A percentile compares a stretch with the other conserved stretches of the same genome.
Conservation (phyloP, 805 yeast species). For the Saccharomycopsis sp. region DNA sequence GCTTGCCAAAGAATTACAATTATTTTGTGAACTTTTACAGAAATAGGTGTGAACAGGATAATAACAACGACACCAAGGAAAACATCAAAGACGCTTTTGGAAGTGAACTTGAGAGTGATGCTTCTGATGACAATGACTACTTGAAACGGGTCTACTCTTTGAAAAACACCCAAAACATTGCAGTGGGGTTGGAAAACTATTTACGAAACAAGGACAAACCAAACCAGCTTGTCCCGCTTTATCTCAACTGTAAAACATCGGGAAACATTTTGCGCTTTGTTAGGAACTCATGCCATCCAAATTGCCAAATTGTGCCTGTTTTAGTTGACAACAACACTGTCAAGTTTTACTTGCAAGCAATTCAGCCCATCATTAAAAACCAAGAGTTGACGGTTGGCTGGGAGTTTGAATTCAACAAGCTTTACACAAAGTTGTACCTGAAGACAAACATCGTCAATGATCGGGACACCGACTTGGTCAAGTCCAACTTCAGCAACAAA, state of each 20-base stretch:
- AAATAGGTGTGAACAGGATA: too few relatives aligned
- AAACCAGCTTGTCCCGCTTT: conserved; percentile 7
- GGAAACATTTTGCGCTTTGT: conserved; percentile 73
- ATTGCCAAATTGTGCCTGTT: conserved; percentile 52
- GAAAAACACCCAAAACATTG: conserved; percentile 5
- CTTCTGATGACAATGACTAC: conserved; percentile 5
- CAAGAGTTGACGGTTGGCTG: conserved; percentile 72
- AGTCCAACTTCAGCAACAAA: conserved; percentile 38
- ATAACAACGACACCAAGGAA: neutral
- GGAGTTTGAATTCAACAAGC: conserved; percentile 83
- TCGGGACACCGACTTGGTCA: conserved; percentile 15
- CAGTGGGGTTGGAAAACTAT: conserved; percentile 4
- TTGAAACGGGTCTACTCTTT: neutral
- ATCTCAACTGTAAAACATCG: conserved; percentile 31
- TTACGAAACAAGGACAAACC: neutral
- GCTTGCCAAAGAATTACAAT: conserved; percentile 38
- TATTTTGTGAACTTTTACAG: conserved; percentile 16
- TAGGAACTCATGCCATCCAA: conserved; percentile 69
- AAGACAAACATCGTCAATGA: conserved; percentile 29
- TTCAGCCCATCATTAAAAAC: conserved; percentile 47
- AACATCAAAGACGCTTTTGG: conserved; percentile 21
- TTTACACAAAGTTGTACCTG: conserved; percentile 48
- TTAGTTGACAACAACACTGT: conserved; percentile 31
- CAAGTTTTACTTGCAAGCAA: conserved; percentile 49
- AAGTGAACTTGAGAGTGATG: conserved; percentile 29